Base-by-base conservation (phyloP, 2,329 filamentous ascomycete species). In the Aspergillus intermedius region DNA sequence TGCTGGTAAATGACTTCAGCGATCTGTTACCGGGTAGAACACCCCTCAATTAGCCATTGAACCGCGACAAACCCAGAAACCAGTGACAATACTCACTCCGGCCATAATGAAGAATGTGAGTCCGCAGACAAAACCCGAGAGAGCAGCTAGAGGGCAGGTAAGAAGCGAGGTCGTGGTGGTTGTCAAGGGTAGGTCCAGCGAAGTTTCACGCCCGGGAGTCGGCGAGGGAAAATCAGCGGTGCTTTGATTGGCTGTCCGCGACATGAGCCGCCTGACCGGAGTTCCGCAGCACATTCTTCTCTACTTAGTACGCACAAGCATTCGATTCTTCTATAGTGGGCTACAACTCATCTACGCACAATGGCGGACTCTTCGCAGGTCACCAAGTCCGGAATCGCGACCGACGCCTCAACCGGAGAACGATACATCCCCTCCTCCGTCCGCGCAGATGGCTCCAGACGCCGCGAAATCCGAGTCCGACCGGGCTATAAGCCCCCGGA, bases 401-500 rank as follows among this genome's bases (percentile, higher is more conserved):
- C 85, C 46, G 84, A 91, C 65, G 80, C 83, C 45, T 67, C 70
- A 54, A 87, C 82, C 58, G 94, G 93, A 64, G 82, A 90, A 64
- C 87, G 91, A 41, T 85, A 90, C 60, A 97, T 98, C 49, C 93
- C 93, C 22, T 81, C 91, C 40, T 97, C 91, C 0, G 75, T 82
- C 40, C 86, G 94, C 47, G 74, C 93, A 21, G 93, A 98, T 65
- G 93, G 93, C 49, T 89, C 86, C 45, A 88, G 88, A n/a, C 83
- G 93, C 49, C 94, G 88, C 64, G 91, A 95, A 62, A 97, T 97
- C 65, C 88, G 88, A 63, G 89, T 98, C 52, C 83, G 89, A 25
- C 91, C 93, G 0, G 94, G 93, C 47, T 98, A 96, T 71, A 84
- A 84, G 30, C 94, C 93, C 1, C 89, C 91, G 0, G 93, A 98